A percentile compares a stretch with the other conserved stretches of the same genome.
These are phyloP conservation scores for Metschnikowia shivogae DNA, from an alignment of 805 yeast species.

Conservation along the genomic window DNA sequence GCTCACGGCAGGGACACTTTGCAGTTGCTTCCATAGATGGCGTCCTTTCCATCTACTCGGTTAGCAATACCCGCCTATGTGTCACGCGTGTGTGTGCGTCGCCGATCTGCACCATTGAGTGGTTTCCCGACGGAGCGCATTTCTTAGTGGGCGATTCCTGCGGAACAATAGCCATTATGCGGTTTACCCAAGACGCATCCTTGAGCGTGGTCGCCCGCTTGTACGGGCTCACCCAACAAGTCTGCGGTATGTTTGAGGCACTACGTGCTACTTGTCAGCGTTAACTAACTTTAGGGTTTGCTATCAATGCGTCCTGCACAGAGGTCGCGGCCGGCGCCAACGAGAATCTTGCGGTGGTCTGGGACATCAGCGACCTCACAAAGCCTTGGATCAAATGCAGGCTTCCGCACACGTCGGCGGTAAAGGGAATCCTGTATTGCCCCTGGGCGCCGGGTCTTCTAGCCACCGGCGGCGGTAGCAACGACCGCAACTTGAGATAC, in stretches of 20 bases:
- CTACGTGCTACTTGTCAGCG: too few relatives aligned
- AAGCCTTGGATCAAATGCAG: slow-evolving; percentile 43
- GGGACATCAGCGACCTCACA: slow-evolving; percentile 48
- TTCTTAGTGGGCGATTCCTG: slow-evolving; percentile 62
- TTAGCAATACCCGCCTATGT: slow-evolving; percentile 21
- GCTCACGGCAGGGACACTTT: slow-evolving; percentile 45
- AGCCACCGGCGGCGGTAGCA: slow-evolving; percentile 90
- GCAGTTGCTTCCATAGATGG: slow-evolving; percentile 61
- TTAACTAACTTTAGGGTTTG: slow-evolving; percentile 45
- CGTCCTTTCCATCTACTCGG: slow-evolving; percentile 40
- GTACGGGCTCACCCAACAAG: slow-evolving; percentile 31
- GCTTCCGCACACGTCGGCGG: slow-evolving; percentile 77
- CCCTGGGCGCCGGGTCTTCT: slow-evolving; percentile 81
- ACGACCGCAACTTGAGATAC: slow-evolving; percentile 73
- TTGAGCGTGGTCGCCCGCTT: slow-evolving; percentile 15
- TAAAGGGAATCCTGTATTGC: slow-evolving; percentile 84
- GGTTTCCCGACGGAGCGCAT: slow-evolving; percentile 46
- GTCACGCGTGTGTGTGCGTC: slow-evolving; percentile 22
- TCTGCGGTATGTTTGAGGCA: slow-evolving; percentile 30
- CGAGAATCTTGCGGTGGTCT: slow-evolving; percentile 73
- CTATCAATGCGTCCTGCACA: slow-evolving; percentile 48
- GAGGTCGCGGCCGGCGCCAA: slow-evolving; percentile 81
- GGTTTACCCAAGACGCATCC: slow-evolving; percentile 17
- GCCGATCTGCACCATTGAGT: slow-evolving; percentile 51
- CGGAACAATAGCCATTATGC: slow-evolving; percentile 53